phyloP scores from a whole-genome alignment of 2,329 filamentous ascomycete species.

The Karstenula rhodostoma region DNA sequence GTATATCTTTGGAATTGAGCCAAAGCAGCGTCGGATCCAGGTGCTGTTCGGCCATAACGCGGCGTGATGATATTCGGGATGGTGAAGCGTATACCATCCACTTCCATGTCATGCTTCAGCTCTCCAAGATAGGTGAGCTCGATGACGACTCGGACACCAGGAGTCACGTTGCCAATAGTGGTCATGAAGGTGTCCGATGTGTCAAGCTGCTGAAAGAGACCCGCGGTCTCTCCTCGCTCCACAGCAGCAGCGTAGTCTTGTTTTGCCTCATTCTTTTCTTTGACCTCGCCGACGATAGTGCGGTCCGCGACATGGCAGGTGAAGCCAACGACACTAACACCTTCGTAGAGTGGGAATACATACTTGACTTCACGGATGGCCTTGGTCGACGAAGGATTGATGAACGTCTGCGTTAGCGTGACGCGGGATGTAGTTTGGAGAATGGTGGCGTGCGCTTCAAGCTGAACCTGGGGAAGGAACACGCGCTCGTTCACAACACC shows the following conservation, averaged over 20 bases:
- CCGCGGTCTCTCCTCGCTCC: constrained; percentile 67
- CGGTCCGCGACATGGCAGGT: constrained; percentile 69
- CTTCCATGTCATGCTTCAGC: constrained; percentile 74
- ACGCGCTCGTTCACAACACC: constrained; percentile 18
- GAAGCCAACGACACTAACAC: constrained; percentile 74
- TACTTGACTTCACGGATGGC: constrained; percentile 67
- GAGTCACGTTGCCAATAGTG: constrained; percentile 72
- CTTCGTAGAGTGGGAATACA: constrained; percentile 76
- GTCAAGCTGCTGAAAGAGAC: constrained; percentile 69
- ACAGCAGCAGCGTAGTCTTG: constrained; percentile 67
- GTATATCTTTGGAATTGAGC: constrained; percentile 24
- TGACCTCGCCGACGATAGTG: constrained; percentile 70
- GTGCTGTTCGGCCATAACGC: constrained; percentile 65
- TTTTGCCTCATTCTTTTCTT: constrained; percentile 70
- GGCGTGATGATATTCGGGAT: constrained; percentile 73
- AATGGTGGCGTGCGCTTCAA: constrained; percentile 68
- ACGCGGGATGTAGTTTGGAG: constrained; percentile 63
- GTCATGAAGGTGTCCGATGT: constrained; percentile 74
- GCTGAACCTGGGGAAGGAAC: constrained; percentile 66
- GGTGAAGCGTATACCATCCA: constrained; percentile 73
- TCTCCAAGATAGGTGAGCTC: constrained; percentile 74
- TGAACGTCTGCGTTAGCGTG: constrained; percentile 66
- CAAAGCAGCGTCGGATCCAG: constrained; percentile 21
- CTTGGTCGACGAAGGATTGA: constrained; percentile 60
- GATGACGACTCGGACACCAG: constrained; percentile 64